phyloP scores from a whole-genome alignment of 1,284 basidiomycete species.

The Mycosarcoma maydis region DNA sequence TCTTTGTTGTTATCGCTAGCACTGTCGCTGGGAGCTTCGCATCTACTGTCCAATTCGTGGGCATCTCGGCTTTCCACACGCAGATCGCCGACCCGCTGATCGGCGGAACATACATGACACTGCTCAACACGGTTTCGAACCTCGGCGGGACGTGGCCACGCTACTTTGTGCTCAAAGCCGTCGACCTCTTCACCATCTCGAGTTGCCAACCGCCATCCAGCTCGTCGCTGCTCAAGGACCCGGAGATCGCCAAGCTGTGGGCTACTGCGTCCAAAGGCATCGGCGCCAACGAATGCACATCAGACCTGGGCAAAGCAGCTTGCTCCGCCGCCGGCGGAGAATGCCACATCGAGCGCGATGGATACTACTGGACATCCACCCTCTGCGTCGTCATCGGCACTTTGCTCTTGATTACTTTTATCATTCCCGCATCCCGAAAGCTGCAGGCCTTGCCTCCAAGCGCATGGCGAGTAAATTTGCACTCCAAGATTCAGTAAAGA shows the following conservation, averaged over 20 bases:
- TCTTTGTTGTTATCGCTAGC: conserved; percentile 78
- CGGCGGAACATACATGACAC: conserved; percentile 74
- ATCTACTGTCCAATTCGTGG: conserved; percentile 97
- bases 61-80: conserved; percentile 97
- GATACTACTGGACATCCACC: conserved; percentile 86
- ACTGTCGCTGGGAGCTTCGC: conserved; percentile 88
- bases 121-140: conserved; percentile 95
- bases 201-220: conserved; percentile 47
- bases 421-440: conserved; percentile 83
- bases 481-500: conserved; percentile 10
- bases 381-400: conserved; percentile 82
- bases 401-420: conserved; percentile 78
- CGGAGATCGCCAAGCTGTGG: conserved; percentile 41
- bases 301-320: conserved; percentile 75
- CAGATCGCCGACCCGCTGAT: conserved; percentile 96
- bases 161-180: conserved; percentile 83
- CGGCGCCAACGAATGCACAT: conserved; percentile 54
- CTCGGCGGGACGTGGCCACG: conserved; percentile 98
- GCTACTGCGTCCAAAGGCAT: conserved; percentile 25
- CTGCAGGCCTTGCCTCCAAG: conserved; percentile 73
- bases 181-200: conserved; percentile 61
- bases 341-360: conserved; percentile 86
- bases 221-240: conserved; percentile 25
- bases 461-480: conserved; percentile 58
- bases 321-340: conserved; percentile 81